Evolutionary conservation across 2,329 filamentous ascomycete species (phyloP).

Genomic region (Lachnum nothofagi): DNA sequence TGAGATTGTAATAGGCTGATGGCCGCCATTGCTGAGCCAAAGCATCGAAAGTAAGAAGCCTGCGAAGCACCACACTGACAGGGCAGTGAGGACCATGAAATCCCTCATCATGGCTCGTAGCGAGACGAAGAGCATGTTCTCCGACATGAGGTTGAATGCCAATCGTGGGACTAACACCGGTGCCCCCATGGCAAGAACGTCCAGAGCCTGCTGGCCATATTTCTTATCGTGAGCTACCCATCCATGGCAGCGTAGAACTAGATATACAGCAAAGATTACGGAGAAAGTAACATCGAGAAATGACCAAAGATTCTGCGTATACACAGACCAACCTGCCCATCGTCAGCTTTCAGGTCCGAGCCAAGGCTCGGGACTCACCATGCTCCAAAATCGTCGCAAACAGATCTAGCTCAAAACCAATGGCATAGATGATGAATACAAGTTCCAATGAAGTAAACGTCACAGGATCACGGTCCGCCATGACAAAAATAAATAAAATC

Average conservation of each 20-base stretch:
- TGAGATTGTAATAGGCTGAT: conserved; percentile 63
- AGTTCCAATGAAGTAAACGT: conserved; percentile 55
- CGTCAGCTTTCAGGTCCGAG: conserved; percentile 45
- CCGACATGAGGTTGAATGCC: conserved; percentile 76
- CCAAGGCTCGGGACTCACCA: conserved; percentile 33
- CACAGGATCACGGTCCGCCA: conserved; percentile 61
- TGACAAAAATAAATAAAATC: conserved; percentile 64
- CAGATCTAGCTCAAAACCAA: conserved; percentile 56
- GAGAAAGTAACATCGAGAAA: conserved; percentile 78
- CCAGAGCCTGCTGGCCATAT: conserved; percentile 62
- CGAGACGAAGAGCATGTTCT: conserved; percentile 78
- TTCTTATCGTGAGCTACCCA: conserved; percentile 45
- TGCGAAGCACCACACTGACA: conserved; percentile 78
- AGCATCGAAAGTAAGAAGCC: conserved; percentile 75
- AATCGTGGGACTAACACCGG: conserved; percentile 73
- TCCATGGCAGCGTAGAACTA: conserved; percentile 62
- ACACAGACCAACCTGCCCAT: conserved; percentile 59
- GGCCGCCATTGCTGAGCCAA: conserved; percentile 66
- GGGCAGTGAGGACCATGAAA: conserved; percentile 69
- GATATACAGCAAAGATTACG: conserved; percentile 64
- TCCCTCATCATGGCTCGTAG: conserved; percentile 80
- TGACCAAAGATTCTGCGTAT: conserved; percentile 84
- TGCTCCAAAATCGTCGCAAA: conserved; percentile 23
- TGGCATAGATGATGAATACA: conserved; percentile 66
- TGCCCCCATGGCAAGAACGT: conserved; percentile 73